phyloP scores from a whole-genome alignment of 768 basidiomycete genomes.

The Lactifluus subvellereus region DNA sequence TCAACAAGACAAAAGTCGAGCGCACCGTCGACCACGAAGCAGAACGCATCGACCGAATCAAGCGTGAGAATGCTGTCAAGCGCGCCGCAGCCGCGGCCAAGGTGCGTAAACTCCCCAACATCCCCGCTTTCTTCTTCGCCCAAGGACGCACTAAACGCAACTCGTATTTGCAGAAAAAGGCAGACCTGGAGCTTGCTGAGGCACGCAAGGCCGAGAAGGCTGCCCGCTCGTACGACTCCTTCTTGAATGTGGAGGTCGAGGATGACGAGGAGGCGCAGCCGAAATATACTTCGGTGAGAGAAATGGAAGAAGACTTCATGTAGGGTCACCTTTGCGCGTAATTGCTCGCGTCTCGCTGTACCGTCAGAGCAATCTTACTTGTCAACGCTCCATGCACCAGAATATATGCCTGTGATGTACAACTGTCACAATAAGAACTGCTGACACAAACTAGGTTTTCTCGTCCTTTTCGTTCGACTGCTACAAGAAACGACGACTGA shows the following conservation, averaged over 20 bases:
- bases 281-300: slow-evolving; percentile 56
- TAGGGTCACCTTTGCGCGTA: slow-evolving; percentile 29
- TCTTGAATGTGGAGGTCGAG: slow-evolving; percentile 59
- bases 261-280: slow-evolving; percentile 45
- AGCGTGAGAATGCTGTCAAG: slow-evolving; percentile 61
- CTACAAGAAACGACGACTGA: not conserved
- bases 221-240: slow-evolving; percentile 75
- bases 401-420: not conserved
- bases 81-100: slow-evolving; percentile 59
- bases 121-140: not conserved
- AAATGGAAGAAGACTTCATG: slow-evolving; percentile 89
- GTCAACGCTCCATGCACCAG: not conserved
- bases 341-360: not conserved
- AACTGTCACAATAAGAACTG: not conserved
- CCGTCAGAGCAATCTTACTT: not conserved
- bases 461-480: not conserved
- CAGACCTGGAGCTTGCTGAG: slow-evolving; percentile 68
- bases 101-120: slow-evolving; percentile 37
- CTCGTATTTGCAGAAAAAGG: slow-evolving; percentile 54
- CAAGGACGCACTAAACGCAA: not conserved
- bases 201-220: slow-evolving; percentile 82
- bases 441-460: not conserved
- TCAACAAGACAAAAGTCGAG: slow-evolving; percentile 91
- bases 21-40: slow-evolving; percentile 85
- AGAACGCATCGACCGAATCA: slow-evolving; percentile 76